Base-by-base conservation (phyloP, 2,329 filamentous ascomycete genomes). In the Colletotrichum sp. region DNA sequence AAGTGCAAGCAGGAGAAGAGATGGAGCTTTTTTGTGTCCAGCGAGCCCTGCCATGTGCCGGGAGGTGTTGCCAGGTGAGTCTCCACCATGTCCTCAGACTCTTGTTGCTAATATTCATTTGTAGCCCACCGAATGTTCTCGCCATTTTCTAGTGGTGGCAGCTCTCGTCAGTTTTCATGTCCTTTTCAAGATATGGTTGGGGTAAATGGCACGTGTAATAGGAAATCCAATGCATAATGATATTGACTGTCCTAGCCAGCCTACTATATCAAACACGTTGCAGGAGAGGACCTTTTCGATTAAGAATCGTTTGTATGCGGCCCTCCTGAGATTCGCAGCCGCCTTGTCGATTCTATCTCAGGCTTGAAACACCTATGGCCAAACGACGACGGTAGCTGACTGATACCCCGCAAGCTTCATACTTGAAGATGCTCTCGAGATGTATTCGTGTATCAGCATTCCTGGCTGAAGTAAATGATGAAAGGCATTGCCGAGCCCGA, bases 1-100 rank as follows among this genome's bases (percentile, higher is more conserved):
- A 79, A 85, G 52, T 87, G 86, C 76, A 78, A 82, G 77, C 79
- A 81, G 65, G 69, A 78, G 19, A 77, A 79, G 34, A 79, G 85
- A 65, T 87, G 82, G 79, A 83, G 80, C 36, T 87, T 87, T 78
- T 87, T 87, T 77, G 77, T 87, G 32, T 80, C 79, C 5, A 86
- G 84, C 70, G 83, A 85, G 79, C 82, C 83, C 34, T 81, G 80
- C 39, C 84, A 86, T 77, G 85, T 86, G 19, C 77, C 80, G 5
- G 74, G 76, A 16, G 77, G 76, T 19, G 77, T 78, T n/a, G 77
- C 77, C 2, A 85, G 79, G 79, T 79, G 55, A 59, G 77, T 27
- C 12, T 36, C 9, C 27, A 22, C 32, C 22, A 22, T 27, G 15
- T 16, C 32, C 2, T 64, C 8, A 0, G n/a, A 52, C 11, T 13